Evolutionary conservation across 106 monocot species (phyloP).

Genomic region (Posidonia australis): DNA sequence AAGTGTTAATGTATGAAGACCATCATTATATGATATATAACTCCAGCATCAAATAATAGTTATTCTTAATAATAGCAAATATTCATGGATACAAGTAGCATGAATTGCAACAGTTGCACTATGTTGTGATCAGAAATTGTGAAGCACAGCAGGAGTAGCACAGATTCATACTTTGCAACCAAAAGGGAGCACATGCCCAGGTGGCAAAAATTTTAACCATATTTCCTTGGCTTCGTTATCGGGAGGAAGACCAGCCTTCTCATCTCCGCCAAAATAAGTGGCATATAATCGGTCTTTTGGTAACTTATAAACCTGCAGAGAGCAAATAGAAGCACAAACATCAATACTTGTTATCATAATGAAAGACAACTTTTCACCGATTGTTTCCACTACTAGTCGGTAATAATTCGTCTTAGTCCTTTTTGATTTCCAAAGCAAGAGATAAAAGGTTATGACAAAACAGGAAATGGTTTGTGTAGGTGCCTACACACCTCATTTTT

Average conservation of each 20-base stretch:
- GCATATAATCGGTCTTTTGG: conserved; percentile 70
- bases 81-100: neutral
- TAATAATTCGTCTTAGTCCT: too few species aligned
- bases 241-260: conserved; percentile 75
- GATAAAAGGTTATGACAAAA: too few species aligned
- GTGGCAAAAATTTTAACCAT: conserved; percentile 66
- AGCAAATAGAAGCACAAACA: neutral
- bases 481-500: too few species aligned
- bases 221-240: conserved; percentile 74
- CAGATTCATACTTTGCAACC: conserved; percentile 66
- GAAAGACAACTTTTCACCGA: too few species aligned
- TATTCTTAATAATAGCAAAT: too few species aligned
- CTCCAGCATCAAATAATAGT: too few species aligned
- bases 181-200: conserved; percentile 63
- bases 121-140: neutral
- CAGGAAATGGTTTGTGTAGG: too few species aligned
- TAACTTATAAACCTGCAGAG: conserved; percentile 64
- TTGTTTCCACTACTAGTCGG: too few species aligned
- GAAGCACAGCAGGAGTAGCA: neutral
- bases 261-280: conserved; percentile 97
- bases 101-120: neutral
- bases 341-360: too few species aligned
- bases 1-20: neutral
- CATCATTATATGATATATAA: neutral
- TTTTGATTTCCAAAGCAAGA: too few species aligned